A percentile compares a stretch with the other conserved stretches of the same genome.
phyloP scores from a whole-genome alignment of 1,284 basidiomycete species.

The Schizophyllum commune region DNA sequence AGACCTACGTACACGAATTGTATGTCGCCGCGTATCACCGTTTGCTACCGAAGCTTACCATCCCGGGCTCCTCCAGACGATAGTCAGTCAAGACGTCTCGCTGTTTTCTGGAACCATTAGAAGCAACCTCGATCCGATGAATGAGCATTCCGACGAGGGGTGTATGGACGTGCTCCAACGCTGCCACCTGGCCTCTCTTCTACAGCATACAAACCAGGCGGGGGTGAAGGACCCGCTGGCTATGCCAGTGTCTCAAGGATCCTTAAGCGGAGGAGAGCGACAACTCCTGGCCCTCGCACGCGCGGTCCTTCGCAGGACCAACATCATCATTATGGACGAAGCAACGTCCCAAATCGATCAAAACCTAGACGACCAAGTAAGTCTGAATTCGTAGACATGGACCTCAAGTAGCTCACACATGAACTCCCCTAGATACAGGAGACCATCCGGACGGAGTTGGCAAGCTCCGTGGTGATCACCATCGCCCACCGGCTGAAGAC shows the following conservation, averaged over 20 bases:
- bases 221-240: slow-evolving; percentile 38
- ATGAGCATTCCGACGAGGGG: slow-evolving; percentile 52
- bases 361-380: slow-evolving; percentile 60
- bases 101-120: slow-evolving; percentile 81
- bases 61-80: slow-evolving; percentile 40
- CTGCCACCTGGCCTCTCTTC: slow-evolving; percentile 46
- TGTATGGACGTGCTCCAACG: slow-evolving; percentile 59
- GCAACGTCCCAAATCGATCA: slow-evolving; percentile 74
- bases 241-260: slow-evolving; percentile 60
- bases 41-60: neutral
- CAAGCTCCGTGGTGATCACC: slow-evolving; percentile 70
- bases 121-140: slow-evolving; percentile 72
- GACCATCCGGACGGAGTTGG: slow-evolving; percentile 73
- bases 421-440: slow-evolving; percentile 53
- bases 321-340: slow-evolving; percentile 84
- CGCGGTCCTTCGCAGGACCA: slow-evolving; percentile 67
- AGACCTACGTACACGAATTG: slow-evolving; percentile 61
- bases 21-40: slow-evolving; percentile 20
- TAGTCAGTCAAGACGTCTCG: slow-evolving; percentile 79
- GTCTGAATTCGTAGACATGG: slow-evolving; percentile 5
- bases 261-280: slow-evolving; percentile 73
- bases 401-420: neutral
- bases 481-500: slow-evolving; percentile 77
- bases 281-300: slow-evolving; percentile 74
- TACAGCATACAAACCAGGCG: slow-evolving; percentile 24